Conservation (phyloP, 1,284 basidiomycete species). For the Trichosporon sp. region DNA sequence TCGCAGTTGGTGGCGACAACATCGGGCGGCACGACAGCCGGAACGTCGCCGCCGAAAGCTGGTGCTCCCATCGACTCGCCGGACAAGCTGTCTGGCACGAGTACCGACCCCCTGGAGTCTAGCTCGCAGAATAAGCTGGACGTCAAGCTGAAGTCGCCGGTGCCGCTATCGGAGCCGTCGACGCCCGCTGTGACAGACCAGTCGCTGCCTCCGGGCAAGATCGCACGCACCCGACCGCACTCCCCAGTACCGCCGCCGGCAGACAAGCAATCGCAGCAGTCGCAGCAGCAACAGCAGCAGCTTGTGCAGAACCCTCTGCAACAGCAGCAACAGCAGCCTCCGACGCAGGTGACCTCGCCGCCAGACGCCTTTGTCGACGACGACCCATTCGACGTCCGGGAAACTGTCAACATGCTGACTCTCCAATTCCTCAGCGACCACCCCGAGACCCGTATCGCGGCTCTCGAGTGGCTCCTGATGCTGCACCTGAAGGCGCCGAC, state of each 20-base stretch:
- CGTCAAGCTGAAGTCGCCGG: conserved; percentile 23
- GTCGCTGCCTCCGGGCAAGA: conserved; percentile 21
- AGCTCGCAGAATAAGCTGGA: not conserved
- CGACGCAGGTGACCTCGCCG: conserved; percentile 20
- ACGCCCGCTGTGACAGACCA: conserved; percentile 39
- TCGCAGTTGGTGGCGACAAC: not conserved
- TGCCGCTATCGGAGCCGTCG: conserved; percentile 48
- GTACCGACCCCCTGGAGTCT: not conserved
- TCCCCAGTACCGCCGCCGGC: conserved; percentile 25
- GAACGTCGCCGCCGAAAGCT: not conserved
- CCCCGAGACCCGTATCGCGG: conserved; percentile 91
- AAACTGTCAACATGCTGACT: conserved; percentile 85
- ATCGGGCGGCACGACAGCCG: not conserved
- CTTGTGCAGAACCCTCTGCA: not conserved
- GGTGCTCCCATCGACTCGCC: not conserved
- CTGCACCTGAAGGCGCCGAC: conserved; percentile 94
- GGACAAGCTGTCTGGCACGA: not conserved
- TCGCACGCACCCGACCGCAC: conserved; percentile 21
- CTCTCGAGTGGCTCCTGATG: conserved; percentile 98
- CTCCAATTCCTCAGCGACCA: conserved; percentile 93
- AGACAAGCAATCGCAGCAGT: conserved; percentile 12
- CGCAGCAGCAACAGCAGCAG: not conserved
- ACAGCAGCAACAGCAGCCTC: conserved; percentile 1
- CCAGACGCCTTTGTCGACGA: conserved; percentile 49
- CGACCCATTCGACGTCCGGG: conserved; percentile 87